Conservation (phyloP, 768 basidiomycete species). For the Terana coerulea region DNA sequence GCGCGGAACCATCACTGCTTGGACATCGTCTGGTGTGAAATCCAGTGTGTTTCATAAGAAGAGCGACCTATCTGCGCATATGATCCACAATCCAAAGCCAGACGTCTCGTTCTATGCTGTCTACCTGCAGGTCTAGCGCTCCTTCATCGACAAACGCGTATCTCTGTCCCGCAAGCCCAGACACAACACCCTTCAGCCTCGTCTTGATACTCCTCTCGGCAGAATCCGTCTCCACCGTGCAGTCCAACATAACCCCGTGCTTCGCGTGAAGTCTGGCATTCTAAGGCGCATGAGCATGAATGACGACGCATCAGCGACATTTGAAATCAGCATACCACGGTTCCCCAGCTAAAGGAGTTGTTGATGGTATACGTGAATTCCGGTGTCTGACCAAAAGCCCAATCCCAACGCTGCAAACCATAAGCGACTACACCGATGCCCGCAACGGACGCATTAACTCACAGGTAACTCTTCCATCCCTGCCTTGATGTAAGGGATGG, state of each 20-base stretch:
- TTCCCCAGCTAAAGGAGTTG: slow-evolving; percentile 35
- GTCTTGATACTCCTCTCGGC: slow-evolving; percentile 12
- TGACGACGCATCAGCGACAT: neutral
- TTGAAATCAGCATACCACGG: slow-evolving; percentile 33
- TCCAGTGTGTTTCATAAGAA: too few species aligned
- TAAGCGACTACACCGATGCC: neutral
- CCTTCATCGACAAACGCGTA: slow-evolving; percentile 37
- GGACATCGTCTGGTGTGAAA: too few species aligned
- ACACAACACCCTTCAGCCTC: slow-evolving; percentile 24
- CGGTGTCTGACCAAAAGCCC: slow-evolving; percentile 91
- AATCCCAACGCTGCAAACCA: slow-evolving; percentile 83
- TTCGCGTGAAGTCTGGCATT: slow-evolving; percentile 51
- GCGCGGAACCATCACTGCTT: too few species aligned
- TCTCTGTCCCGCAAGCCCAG: slow-evolving; percentile 29
- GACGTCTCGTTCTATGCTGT: slow-evolving; percentile 20
- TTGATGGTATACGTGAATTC: slow-evolving; percentile 72
- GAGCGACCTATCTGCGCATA: slow-evolving; percentile 26
- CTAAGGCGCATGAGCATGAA: slow-evolving; percentile 28
- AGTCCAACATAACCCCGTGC: slow-evolving; percentile 60
- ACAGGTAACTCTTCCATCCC: slow-evolving; percentile 77
- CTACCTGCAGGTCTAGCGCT: slow-evolving; percentile 6
- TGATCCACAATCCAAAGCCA: slow-evolving; percentile 30
- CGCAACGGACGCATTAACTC: slow-evolving; percentile 23
- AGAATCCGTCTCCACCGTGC: slow-evolving; percentile 29
- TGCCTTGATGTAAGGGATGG: slow-evolving; percentile 56